These are phyloP conservation scores for Colletotrichum karsti DNA, from an alignment of 2,329 filamentous ascomycete species.

Conservation along the genomic window DNA sequence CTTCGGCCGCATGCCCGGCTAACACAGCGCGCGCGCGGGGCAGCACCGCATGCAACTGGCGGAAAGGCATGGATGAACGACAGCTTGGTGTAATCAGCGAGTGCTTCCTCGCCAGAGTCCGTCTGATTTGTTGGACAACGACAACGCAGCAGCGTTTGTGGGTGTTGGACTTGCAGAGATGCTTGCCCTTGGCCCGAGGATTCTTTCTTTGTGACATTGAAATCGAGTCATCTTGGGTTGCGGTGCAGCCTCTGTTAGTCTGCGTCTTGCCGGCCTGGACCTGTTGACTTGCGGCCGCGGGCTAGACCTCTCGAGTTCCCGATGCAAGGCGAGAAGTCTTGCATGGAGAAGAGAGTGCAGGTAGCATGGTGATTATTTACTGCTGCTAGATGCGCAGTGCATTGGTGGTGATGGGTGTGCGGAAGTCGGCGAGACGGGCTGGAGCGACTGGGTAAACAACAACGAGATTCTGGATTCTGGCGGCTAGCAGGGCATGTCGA, in stretches of 20 bases:
- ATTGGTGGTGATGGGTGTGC: neutral
- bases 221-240: neutral
- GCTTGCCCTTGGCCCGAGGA: neutral
- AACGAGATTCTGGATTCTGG: no score
- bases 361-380: no score
- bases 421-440: conserved; percentile 3
- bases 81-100: neutral
- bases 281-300: neutral
- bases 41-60: neutral
- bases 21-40: neutral
- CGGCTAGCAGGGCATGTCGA: neutral
- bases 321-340: neutral
- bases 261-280: neutral
- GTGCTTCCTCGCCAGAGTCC: neutral
- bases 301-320: neutral
- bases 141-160: neutral
- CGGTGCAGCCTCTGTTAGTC: neutral
- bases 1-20: conserved; percentile 3
- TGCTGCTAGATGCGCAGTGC: no score
- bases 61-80: neutral
- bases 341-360: no score
- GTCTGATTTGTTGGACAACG: neutral
- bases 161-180: neutral
- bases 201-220: conserved; percentile 1
- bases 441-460: neutral